phyloP scores from a whole-genome alignment of 805 yeast genomes.

The Sungouiozyma intestinalis region DNA sequence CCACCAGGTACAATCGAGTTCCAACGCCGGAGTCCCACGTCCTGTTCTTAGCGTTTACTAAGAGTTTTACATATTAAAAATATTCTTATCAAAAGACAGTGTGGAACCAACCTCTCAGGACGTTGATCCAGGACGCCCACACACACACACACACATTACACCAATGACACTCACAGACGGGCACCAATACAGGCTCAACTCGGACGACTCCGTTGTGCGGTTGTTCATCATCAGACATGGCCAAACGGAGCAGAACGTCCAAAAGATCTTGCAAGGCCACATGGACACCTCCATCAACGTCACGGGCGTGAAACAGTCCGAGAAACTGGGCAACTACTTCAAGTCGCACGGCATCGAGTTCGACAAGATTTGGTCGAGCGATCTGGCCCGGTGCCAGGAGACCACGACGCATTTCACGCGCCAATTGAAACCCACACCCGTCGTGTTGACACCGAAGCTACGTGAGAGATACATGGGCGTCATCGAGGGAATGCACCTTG shows the following conservation, averaged over 20 bases:
- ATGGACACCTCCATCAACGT: conserved; percentile 51
- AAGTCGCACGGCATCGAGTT: conserved; percentile 27
- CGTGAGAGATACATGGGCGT: conserved; percentile 75
- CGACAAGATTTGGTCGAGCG: conserved; percentile 33
- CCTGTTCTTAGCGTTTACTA: no score
- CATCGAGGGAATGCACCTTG: conserved; percentile 62
- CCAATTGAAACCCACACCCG: conserved; percentile 6
- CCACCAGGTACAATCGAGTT: no score
- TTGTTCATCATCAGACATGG: conserved; percentile 73
- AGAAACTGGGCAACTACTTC: conserved; percentile 35
- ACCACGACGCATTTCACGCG: conserved; percentile 38
- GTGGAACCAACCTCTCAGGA: no score
- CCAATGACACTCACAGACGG: no score
- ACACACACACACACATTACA: no score
- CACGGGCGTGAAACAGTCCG: conserved; percentile 53
- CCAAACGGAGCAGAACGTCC: conserved; percentile 63
- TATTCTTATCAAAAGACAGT: no score
- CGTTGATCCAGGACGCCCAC: conserved; percentile 4
- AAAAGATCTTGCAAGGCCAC: conserved; percentile 73
- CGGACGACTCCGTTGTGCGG: conserved; percentile 32
- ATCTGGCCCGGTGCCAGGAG: conserved; percentile 44
- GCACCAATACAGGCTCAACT: conserved; percentile 20
- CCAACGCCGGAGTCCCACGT: no score
- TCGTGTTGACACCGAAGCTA: conserved; percentile 33
- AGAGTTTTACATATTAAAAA: no score